Evolutionary conservation across 2,329 filamentous ascomycete genomes (phyloP).

Genomic region (Aspergillus intermedius): DNA sequence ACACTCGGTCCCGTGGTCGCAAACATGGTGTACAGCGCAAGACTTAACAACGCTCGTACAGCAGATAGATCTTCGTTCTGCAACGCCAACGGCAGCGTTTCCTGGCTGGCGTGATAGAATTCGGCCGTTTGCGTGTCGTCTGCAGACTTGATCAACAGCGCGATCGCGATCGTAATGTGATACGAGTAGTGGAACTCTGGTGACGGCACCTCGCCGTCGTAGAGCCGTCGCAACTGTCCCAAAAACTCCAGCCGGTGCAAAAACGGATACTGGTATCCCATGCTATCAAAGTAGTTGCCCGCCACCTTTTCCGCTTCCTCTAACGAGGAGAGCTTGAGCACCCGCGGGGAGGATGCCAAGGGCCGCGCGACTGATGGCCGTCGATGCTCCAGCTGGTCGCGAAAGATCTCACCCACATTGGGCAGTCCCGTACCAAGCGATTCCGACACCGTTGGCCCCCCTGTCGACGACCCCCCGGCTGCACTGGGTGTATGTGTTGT

Average conservation of each 20-base stretch:
- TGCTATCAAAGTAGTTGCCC: constrained; percentile 32
- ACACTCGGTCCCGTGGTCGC: constrained; percentile 33
- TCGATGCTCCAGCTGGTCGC: constrained; percentile 33
- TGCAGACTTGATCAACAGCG: constrained; percentile 28
- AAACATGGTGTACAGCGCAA: constrained; percentile 34
- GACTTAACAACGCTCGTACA: constrained; percentile 29
- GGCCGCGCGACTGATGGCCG: constrained; percentile 29
- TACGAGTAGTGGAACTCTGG: constrained; percentile 31
- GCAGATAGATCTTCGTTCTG: constrained; percentile 35
- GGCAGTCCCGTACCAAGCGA: constrained; percentile 27
- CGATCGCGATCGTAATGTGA: constrained; percentile 32
- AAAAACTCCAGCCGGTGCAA: constrained; percentile 30
- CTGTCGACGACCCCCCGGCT: constrained; percentile 11
- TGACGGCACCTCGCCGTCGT: constrained; percentile 25
- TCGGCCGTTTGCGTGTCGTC: constrained; percentile 25
- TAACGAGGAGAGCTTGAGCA: constrained; percentile 28
- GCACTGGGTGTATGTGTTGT: constrained; percentile 1
- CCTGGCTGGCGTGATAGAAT: constrained; percentile 31
- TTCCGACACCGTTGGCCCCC: constrained; percentile 11
- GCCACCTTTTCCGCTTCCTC: constrained; percentile 29
- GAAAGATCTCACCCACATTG: constrained; percentile 35
- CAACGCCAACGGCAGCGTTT: constrained; percentile 27
- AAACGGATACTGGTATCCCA: constrained; percentile 36
- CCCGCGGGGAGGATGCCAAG: constrained; percentile 22
- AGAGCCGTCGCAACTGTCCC: constrained; percentile 27